Conservation (phyloP, 2,329 filamentous ascomycete species). For the Helotiales sp. region DNA sequence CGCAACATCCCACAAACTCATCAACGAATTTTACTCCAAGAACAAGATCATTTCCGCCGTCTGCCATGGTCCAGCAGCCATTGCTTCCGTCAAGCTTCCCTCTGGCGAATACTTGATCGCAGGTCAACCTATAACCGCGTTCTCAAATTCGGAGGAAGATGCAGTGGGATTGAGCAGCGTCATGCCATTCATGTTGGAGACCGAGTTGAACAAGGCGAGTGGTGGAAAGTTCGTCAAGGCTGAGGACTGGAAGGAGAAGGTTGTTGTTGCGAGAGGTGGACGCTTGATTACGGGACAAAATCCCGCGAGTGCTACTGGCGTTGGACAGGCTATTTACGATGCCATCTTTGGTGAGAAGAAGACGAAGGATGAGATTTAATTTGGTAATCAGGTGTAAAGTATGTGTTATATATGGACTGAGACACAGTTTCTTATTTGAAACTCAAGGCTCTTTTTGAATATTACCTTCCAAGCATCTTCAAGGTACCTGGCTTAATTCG, state of each 20-base stretch:
- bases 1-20: slow-evolving; percentile 55
- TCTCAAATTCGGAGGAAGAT: slow-evolving; percentile 54
- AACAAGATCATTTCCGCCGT: slow-evolving; percentile 66
- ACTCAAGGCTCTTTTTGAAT: too few species aligned
- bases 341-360: slow-evolving; percentile 24
- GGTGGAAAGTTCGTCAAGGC: slow-evolving; percentile 59
- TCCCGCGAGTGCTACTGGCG: slow-evolving; percentile 40
- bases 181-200: slow-evolving; percentile 64
- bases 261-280: slow-evolving; percentile 36
- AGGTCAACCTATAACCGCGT: slow-evolving; percentile 59
- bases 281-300: slow-evolving; percentile 47
- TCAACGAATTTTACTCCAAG: slow-evolving; percentile 60
- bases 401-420: too few species aligned
- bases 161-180: slow-evolving; percentile 37
- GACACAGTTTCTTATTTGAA: too few species aligned
- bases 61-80: slow-evolving; percentile 67
- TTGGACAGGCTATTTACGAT: slow-evolving; percentile 41
- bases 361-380: slow-evolving; percentile 20
- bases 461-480: too few species aligned
- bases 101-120: slow-evolving; percentile 54
- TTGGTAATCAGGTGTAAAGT: too few species aligned
- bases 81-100: slow-evolving; percentile 55
- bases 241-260: slow-evolving; percentile 38
- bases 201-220: slow-evolving; percentile 47
- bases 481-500: too few species aligned